Percentiles rank a stretch among this genome's conserved stretches.
These are phyloP conservation scores for Aspergillus sp. DNA, from an alignment of 2,329 filamentous ascomycete species.

Conservation along the genomic window DNA sequence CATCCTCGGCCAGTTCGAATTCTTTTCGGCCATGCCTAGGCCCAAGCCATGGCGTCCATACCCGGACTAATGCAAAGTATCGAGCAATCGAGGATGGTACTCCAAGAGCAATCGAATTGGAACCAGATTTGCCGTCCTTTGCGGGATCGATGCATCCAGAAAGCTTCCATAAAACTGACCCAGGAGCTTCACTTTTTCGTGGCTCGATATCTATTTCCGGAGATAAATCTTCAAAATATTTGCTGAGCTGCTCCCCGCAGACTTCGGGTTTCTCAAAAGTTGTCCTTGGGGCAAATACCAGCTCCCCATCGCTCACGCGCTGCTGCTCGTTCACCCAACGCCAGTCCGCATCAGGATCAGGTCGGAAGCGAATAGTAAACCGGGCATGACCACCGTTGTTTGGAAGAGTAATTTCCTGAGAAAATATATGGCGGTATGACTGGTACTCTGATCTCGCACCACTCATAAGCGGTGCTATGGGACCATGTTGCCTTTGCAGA, in stretches of 20 bases:
- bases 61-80: slow-evolving; percentile 79
- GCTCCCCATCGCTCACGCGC: slow-evolving; percentile 39
- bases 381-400: slow-evolving; percentile 28
- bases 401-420: slow-evolving; percentile 30
- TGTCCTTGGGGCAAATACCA: slow-evolving; percentile 37
- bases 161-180: slow-evolving; percentile 40
- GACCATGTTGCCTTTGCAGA: slow-evolving; percentile 46
- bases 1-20: slow-evolving; percentile 74
- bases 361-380: slow-evolving; percentile 47
- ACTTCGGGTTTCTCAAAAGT: slow-evolving; percentile 7
- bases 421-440: slow-evolving; percentile 37
- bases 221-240: slow-evolving; percentile 38
- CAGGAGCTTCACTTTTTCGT: slow-evolving; percentile 42
- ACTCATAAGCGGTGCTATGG: slow-evolving; percentile 31
- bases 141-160: slow-evolving; percentile 62
- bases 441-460: slow-evolving; percentile 18
- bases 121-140: slow-evolving; percentile 55
- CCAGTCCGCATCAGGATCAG: slow-evolving; percentile 38
- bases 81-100: slow-evolving; percentile 63
- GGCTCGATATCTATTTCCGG: slow-evolving; percentile 33
- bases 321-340: slow-evolving; percentile 46
- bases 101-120: slow-evolving; percentile 60
- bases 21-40: slow-evolving; percentile 74
- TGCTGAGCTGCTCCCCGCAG: slow-evolving; percentile 20
- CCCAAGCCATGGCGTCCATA: slow-evolving; percentile 81